Conservation (phyloP, 129 eudicot species). For the Artemisia argyi region DNA sequence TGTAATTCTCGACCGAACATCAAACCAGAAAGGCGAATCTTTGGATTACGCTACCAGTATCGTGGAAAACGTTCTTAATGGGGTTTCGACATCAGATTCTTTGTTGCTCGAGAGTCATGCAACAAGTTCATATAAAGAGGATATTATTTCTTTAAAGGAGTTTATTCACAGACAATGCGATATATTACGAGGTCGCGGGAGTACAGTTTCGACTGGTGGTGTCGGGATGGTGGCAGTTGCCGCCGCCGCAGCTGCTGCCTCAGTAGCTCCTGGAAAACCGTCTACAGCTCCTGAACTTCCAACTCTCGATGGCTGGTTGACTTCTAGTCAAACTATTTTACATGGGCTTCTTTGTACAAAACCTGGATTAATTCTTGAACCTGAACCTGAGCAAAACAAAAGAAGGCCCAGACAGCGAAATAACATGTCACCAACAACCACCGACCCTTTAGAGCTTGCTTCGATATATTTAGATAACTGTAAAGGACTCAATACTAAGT, state of each 20-base stretch:
- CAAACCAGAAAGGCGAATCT: constrained; percentile 61
- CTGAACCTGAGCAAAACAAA: constrained; percentile 43
- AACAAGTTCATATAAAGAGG: constrained; percentile 67
- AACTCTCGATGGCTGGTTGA: constrained; percentile 66
- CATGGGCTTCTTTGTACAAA: constrained; percentile 67
- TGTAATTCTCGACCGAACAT: constrained; percentile 59
- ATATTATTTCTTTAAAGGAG: constrained; percentile 71
- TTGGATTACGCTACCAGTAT: constrained; percentile 75
- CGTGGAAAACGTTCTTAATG: constrained; percentile 70
- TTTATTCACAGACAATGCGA: constrained; percentile 78
- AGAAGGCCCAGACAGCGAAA: constrained; percentile 46
- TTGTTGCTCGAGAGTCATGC: constrained; percentile 77
- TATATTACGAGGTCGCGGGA: constrained; percentile 75
- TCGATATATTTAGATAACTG: constrained; percentile 58
- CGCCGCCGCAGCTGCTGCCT: constrained; percentile 93
- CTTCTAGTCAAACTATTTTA: constrained; percentile 67
- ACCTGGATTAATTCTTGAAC: constrained; percentile 31
- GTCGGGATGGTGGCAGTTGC: constrained; percentile 95
- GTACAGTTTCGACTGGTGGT: constrained; percentile 54
- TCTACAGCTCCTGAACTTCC: constrained; percentile 73
- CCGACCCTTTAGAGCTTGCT: constrained; percentile 59
- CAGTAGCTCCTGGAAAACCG: constrained; percentile 75
- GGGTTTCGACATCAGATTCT: constrained; percentile 73
- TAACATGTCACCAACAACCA: constrained; percentile 27
- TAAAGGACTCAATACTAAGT: constrained; percentile 57